phyloP scores from a whole-genome alignment of 495 filamentous ascomycete species.

The Parathielavia appendiculata region DNA sequence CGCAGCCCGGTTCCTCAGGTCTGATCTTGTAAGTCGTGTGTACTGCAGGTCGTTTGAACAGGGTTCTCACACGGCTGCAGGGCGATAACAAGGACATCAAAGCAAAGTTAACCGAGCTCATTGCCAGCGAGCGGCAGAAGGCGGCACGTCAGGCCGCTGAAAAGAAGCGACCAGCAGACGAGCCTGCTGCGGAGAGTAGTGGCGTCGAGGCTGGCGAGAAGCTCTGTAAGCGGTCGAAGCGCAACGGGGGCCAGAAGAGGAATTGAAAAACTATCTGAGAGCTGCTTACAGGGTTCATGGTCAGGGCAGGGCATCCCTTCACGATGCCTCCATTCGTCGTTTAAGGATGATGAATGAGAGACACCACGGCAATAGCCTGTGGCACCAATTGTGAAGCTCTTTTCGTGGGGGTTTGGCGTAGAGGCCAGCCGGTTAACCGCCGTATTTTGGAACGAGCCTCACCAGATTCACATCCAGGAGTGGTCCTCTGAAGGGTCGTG shows the following conservation, averaged over 20 bases:
- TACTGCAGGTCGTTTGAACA: neutral
- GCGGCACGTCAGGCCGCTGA: slow-evolving; percentile 35
- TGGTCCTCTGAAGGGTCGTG: no score
- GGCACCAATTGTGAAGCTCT: neutral
- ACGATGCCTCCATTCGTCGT: neutral
- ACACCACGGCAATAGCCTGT: neutral
- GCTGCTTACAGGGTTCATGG: neutral
- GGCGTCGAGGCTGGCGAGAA: slow-evolving; percentile 16
- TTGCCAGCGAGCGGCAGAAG: slow-evolving; percentile 44
- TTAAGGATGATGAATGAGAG: neutral
- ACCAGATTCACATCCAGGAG: no score
- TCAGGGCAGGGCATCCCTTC: neutral
- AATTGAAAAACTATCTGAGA: slow-evolving; percentile 11
- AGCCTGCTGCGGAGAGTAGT: slow-evolving; percentile 18
- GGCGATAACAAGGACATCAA: slow-evolving; percentile 39
- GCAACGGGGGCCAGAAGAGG: slow-evolving; percentile 29
- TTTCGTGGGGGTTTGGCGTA: no score
- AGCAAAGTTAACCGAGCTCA: slow-evolving; percentile 39
- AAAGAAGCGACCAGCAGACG: slow-evolving; percentile 38
- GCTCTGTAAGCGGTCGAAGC: slow-evolving; percentile 24
- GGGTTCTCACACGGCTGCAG: slow-evolving; percentile 21
- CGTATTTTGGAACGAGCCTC: no score
- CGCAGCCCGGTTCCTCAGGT: slow-evolving; percentile 72
- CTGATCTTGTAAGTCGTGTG: slow-evolving; percentile 57
- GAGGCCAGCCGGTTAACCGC: no score